Base-by-base conservation (phyloP, 1,139 yeast species). In the Yamadazyma dushanensis region DNA sequence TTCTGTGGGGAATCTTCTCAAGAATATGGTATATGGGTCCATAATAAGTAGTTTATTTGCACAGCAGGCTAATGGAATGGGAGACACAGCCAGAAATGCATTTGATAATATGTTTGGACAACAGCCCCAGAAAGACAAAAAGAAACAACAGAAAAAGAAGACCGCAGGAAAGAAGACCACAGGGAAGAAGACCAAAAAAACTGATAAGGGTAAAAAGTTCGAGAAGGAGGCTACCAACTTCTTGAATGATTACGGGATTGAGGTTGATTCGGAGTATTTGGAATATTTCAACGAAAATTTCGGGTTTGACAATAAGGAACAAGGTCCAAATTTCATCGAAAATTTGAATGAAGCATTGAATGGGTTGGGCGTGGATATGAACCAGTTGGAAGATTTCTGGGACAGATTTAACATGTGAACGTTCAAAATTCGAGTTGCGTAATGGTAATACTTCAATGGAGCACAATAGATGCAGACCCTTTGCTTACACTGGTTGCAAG, bases 161-260 rank as follows among this genome's bases (percentile, higher is more conserved):
- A 5, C 16, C 17, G 9, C 17, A 15, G n/a, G 23, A 10, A 17
- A 23, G 4, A 24, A 24, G 16, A 24, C 8, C 6, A 9, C 11
- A 11, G 14, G 11, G 16, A 9, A 4, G 14, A 24, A 24, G 16
- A 24, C 14, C 26, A 24, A 9, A 13, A 14, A 15, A 3, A 11
- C 18, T 3, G 27, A 31, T 17, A 31, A 22, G 29, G 37, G 43
- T 2, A 29, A 35, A 25, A 32, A 35, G 21, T 43, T 47, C 28
- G 45, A 47, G 31, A 40, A 43, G 15, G 32, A 41, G 17, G 50
- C 50, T 5, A 37, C 42, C 18, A 36, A 38, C 26, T 39, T 42
- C 3, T 17, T 43, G 30, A 37, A 42, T 29, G 47, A 47, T 5
- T 45, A 46, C 35, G 51, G 51, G 3, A 45, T 47, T 23, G 50